phyloP scores from a whole-genome alignment of 2,329 filamentous ascomycete species.

The Xylariales sp. region DNA sequence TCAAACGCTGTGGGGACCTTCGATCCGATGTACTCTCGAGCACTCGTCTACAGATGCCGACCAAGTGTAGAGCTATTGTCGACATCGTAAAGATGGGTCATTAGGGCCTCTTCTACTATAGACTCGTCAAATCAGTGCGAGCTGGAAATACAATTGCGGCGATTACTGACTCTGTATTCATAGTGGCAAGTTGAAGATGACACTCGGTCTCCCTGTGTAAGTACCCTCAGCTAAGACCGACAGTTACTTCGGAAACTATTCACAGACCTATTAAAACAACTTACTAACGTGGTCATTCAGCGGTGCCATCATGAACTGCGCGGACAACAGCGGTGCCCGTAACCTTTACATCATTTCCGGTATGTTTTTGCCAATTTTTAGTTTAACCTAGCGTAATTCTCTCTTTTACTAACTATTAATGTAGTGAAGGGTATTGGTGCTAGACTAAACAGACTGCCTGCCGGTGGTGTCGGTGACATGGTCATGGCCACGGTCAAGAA shows the following conservation, averaged over 20 bases:
- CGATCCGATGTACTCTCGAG: conserved; percentile 13
- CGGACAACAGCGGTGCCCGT: conserved; percentile 35
- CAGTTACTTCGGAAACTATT: conserved; percentile 12
- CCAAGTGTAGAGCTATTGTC: background rate
- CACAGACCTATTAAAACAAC: background rate
- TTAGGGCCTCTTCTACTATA: background rate
- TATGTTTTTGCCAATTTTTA: no score
- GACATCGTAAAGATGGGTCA: background rate
- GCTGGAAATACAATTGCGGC: background rate
- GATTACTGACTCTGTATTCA: conserved; percentile 29
- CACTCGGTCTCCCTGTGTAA: conserved; percentile 99
- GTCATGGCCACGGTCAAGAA: conserved; percentile 45
- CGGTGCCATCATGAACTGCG: conserved; percentile 99
- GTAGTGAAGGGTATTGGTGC: conserved; percentile 39
- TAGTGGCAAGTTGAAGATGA: conserved; percentile 99
- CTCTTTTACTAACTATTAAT: no score
- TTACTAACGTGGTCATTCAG: conserved; percentile 59
- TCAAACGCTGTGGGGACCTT: background rate
- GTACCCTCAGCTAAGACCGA: conserved; percentile 56
- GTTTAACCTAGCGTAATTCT: no score
- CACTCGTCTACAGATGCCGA: conserved; percentile 19
- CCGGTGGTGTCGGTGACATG: conserved; percentile 43
- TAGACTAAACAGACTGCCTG: conserved; percentile 41
- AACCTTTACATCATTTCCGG: conserved; percentile 39
- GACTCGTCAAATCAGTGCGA: background rate